Conservation (phyloP, 192 early-diverging fungal genomes). For the Coemansia sp. region DNA sequence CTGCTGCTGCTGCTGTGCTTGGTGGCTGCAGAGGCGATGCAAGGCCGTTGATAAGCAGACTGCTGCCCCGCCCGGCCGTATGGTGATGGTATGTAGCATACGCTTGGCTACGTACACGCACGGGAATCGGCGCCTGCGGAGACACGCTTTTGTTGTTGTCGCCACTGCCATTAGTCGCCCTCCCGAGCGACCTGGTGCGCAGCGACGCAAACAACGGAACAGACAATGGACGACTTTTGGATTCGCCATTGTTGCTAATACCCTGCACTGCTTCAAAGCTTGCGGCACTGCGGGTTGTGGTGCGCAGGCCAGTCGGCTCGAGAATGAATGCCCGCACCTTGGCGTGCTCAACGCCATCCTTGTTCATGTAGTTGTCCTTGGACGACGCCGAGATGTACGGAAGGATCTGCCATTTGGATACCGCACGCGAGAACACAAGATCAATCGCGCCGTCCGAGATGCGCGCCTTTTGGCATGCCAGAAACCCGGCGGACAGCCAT, state of each 20-base stretch:
- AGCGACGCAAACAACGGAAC: conserved; percentile 22
- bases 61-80: conserved; percentile 22
- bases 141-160: conserved; percentile 3
- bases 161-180: background rate
- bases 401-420: conserved; percentile 46
- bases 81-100: conserved; percentile 49
- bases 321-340: conserved; percentile 61
- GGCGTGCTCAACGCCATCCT: conserved; percentile 40
- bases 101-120: conserved; percentile 47
- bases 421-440: conserved; percentile 53
- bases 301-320: conserved; percentile 58
- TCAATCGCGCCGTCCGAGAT: conserved; percentile 58
- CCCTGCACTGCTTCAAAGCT: conserved; percentile 27
- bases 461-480: conserved; percentile 54
- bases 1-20: background rate
- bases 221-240: conserved; percentile 15
- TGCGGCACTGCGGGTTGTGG: conserved; percentile 25
- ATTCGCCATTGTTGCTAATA: background rate
- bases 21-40: background rate
- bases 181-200: conserved; percentile 14
- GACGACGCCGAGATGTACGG: conserved; percentile 47
- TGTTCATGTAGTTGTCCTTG: conserved; percentile 51
- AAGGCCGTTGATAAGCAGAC: conserved; percentile 30
- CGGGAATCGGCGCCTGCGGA: conserved; percentile 38
- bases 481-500: conserved; percentile 59